Base-by-base conservation (phyloP, 2,329 filamentous ascomycete species). In the Septoria petroselini region DNA sequence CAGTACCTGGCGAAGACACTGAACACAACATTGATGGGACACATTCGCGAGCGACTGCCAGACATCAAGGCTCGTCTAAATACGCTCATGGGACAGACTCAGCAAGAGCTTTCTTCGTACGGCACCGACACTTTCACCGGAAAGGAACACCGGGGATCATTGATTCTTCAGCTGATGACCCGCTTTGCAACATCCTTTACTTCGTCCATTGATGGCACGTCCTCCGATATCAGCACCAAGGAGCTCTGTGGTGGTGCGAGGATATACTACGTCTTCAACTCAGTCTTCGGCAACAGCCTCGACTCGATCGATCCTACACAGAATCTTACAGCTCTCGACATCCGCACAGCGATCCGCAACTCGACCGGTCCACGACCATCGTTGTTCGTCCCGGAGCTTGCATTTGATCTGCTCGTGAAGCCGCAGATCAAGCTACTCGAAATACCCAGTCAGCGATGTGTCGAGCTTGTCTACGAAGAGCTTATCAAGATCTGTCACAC, bases 401-500 rank as follows among this genome's bases (percentile, higher is more conserved):
- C 93, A 1, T 98, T 98, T 69, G 93, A 98, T 68, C 80, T 98
- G 17, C 80, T 98, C 37, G 93, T 98, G 38, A 98, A 98, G 72
- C 93, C 93, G 21, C 93, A 98, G 70, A 98, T 98, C 71, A 97
- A 97, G 74, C 79, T 98, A 45, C 77, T 98, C 21, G 93, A 98
- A 68, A 83, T 93, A 19, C 93, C 93, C 7, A 94, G 89, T 67
- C 93, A 98, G 68, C 84, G 93, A 62, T 98, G 93, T 65, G 93
- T 98, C 42, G 93, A 98, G 71, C 81, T 98, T 46, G 93, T 98
- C 2, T 98, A 98, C 69, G 93, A 98, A 69, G 93, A 98, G 70
- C 79, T 98, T 37, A 98, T 98, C 75, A 98, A 98, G 73, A 97
- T 98, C 60, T 96, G 93, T 73, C 93, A 98, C 69, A 98, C 93